phyloP scores from a whole-genome alignment of 2,329 filamentous ascomycete species.

The Penicillium carneum region DNA sequence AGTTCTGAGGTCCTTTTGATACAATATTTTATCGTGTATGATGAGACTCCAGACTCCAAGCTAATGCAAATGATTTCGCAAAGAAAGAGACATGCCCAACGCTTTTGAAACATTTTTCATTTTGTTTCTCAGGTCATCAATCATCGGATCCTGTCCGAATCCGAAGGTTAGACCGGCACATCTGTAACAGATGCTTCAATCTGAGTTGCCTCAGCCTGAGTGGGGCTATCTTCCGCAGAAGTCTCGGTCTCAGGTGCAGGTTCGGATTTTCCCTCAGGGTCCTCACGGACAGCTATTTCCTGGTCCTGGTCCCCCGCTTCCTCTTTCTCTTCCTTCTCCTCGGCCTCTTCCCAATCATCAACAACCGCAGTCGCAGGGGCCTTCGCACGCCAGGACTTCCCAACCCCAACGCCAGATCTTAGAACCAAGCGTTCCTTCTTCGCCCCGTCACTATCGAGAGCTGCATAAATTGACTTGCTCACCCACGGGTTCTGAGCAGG shows the following conservation, averaged over 20 bases:
- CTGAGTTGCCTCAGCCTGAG: not conserved
- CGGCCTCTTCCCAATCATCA: constrained; percentile 58
- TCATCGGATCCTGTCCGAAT: constrained; percentile 3
- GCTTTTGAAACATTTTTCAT: not conserved
- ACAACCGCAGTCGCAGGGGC: constrained; percentile 45
- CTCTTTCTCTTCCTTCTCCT: constrained; percentile 54
- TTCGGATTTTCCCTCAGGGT: constrained; percentile 5
- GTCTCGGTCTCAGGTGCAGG: not conserved
- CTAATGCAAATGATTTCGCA: constrained; percentile 3
- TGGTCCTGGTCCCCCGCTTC: constrained; percentile 41
- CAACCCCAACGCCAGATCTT: constrained; percentile 45
- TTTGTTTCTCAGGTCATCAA: constrained; percentile 15
- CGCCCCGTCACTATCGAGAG: constrained; percentile 38
- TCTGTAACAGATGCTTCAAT: not conserved
- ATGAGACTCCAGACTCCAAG: constrained; percentile 4
- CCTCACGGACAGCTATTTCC: constrained; percentile 17
- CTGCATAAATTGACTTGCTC: constrained; percentile 44
- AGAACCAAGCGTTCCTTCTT: constrained; percentile 48
- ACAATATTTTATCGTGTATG: not conserved
- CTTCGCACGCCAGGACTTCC: constrained; percentile 39
- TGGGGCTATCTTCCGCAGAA: not conserved
- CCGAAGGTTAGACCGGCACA: not conserved
- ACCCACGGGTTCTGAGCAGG: constrained; percentile 30
- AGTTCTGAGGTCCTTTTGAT: not conserved
- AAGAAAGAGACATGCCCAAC: constrained; percentile 1